Percentiles rank a stretch among this genome's conserved stretches.
Conservation (phyloP, 345 rosid species). For the Physaria fendleri region DNA sequence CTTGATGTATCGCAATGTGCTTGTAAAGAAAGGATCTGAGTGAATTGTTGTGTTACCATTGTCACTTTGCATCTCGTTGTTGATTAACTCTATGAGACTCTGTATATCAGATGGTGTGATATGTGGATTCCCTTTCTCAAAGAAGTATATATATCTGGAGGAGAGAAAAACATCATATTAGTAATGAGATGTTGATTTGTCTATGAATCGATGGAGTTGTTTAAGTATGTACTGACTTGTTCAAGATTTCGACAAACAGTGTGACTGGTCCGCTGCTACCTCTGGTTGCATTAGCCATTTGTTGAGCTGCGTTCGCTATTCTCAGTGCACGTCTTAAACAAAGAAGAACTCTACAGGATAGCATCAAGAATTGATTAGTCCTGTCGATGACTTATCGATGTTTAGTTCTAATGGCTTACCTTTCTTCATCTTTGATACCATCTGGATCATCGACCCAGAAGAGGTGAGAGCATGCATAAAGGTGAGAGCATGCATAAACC, state of each 20-base stretch:
- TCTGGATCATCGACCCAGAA: constrained; percentile 76
- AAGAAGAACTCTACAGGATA: constrained; percentile 57
- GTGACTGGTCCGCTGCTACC: constrained; percentile 75
- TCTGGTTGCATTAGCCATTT: constrained; percentile 66
- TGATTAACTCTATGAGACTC: constrained; percentile 59
- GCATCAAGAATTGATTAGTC: neutral
- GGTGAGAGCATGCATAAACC: constrained; percentile 86
- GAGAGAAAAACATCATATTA: neutral
- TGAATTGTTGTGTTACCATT: constrained; percentile 40
- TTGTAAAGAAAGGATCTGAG: constrained; percentile 59
- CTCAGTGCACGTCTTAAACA: constrained; percentile 82
- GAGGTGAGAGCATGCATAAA: constrained; percentile 86
- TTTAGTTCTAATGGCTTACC: constrained; percentile 35
- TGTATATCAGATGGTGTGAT: constrained; percentile 56
- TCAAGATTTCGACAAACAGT: constrained; percentile 78
- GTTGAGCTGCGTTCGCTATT: constrained; percentile 91
- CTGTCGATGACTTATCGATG: neutral
- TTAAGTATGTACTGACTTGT: constrained; percentile 50
- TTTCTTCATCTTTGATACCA: constrained; percentile 74
- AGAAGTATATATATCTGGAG: constrained; percentile 66
- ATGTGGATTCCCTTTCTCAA: constrained; percentile 74
- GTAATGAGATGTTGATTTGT: neutral
- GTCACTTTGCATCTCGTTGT: constrained; percentile 66
- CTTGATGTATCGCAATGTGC: constrained; percentile 59
- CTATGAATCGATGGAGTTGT: neutral